phyloP scores from a whole-genome alignment of 352 stramenopile genomes.

The Phytophthora syringae region DNA sequence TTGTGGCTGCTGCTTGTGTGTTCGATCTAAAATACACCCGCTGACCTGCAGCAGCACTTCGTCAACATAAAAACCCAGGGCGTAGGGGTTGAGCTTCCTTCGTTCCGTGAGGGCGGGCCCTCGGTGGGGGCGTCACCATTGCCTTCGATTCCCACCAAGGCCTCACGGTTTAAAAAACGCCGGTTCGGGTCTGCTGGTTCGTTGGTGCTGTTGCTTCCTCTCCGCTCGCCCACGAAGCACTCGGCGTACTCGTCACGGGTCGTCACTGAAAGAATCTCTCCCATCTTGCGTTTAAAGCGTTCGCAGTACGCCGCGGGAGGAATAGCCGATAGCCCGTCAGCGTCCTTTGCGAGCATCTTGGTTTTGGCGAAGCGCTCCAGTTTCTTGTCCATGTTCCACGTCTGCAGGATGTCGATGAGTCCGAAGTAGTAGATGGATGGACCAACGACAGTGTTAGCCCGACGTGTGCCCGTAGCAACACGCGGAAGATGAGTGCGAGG shows the following conservation, averaged over 20 bases:
- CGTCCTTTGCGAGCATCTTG: slow-evolving; percentile 81
- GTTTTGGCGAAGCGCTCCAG: slow-evolving; percentile 90
- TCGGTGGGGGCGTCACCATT: slow-evolving; percentile 41
- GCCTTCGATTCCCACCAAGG: slow-evolving; percentile 41
- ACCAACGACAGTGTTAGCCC: slow-evolving; percentile 88
- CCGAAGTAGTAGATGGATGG: slow-evolving; percentile 91
- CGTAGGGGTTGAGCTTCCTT: slow-evolving; percentile 36
- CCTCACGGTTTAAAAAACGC: slow-evolving; percentile 62
- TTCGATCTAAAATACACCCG: slow-evolving; percentile 47
- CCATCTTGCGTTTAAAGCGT: slow-evolving; percentile 90
- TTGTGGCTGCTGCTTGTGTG: slow-evolving; percentile 36
- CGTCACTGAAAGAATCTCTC: slow-evolving; percentile 80
- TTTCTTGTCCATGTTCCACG: slow-evolving; percentile 92
- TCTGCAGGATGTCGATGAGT: slow-evolving; percentile 89
- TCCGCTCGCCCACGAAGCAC: slow-evolving; percentile 41
- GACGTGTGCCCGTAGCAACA: slow-evolving; percentile 70
- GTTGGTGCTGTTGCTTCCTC: slow-evolving; percentile 35
- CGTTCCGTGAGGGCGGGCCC: slow-evolving; percentile 43
- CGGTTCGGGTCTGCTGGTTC: slow-evolving; percentile 31
- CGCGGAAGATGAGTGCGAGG: slow-evolving; percentile 50
- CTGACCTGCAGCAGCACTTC: slow-evolving; percentile 35
- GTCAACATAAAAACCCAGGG: slow-evolving; percentile 40
- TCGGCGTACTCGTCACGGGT: slow-evolving; percentile 72
- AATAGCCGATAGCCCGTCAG: slow-evolving; percentile 81
- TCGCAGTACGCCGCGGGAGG: slow-evolving; percentile 86